A percentile compares a stretch with the other conserved stretches of the same genome.
These are phyloP conservation scores for Vicia faba DNA, from an alignment of 306 rosid genomes.

Conservation along the genomic window DNA sequence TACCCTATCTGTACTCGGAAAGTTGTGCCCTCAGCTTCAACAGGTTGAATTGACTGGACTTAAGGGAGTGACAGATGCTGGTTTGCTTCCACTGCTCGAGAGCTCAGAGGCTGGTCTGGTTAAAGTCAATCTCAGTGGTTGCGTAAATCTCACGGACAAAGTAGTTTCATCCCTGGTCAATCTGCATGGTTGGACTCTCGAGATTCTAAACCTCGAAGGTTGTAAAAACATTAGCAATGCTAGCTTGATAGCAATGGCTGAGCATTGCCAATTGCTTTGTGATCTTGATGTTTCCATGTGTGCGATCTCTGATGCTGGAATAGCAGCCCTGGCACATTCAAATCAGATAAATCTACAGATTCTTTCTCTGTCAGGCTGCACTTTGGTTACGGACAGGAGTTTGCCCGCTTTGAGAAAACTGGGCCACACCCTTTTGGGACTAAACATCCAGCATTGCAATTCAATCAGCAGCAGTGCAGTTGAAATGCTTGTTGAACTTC, in stretches of 20 bases:
- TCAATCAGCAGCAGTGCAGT: slow-evolving; percentile 69
- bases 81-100: slow-evolving; percentile 70
- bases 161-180: slow-evolving; percentile 57
- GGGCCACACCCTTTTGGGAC: slow-evolving; percentile 78
- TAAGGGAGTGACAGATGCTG: slow-evolving; percentile 72
- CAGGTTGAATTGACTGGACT: slow-evolving; percentile 77
- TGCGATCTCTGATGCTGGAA: slow-evolving; percentile 70
- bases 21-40: slow-evolving; percentile 79
- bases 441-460: slow-evolving; percentile 86
- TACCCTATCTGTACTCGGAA: slow-evolving; percentile 64
- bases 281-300: slow-evolving; percentile 85
- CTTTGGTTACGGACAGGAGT: slow-evolving; percentile 67
- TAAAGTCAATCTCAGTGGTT: slow-evolving; percentile 78
- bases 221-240: slow-evolving; percentile 70
- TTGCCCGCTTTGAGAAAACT: slow-evolving; percentile 59
- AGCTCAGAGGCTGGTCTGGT: slow-evolving; percentile 71
- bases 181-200: slow-evolving; percentile 82
- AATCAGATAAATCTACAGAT: slow-evolving; percentile 63
- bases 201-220: slow-evolving; percentile 71
- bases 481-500: slow-evolving; percentile 66
- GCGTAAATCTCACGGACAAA: slow-evolving; percentile 71
- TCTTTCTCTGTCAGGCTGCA: slow-evolving; percentile 79
- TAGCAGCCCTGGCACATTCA: slow-evolving; percentile 62
- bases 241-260: slow-evolving; percentile 71
- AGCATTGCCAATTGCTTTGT: slow-evolving; percentile 66